Percentiles rank a stretch among this genome's conserved stretches.
Evolutionary conservation across 2,329 filamentous ascomycete genomes (phyloP).

Genomic region (Pyrenochaeta sp.): DNA sequence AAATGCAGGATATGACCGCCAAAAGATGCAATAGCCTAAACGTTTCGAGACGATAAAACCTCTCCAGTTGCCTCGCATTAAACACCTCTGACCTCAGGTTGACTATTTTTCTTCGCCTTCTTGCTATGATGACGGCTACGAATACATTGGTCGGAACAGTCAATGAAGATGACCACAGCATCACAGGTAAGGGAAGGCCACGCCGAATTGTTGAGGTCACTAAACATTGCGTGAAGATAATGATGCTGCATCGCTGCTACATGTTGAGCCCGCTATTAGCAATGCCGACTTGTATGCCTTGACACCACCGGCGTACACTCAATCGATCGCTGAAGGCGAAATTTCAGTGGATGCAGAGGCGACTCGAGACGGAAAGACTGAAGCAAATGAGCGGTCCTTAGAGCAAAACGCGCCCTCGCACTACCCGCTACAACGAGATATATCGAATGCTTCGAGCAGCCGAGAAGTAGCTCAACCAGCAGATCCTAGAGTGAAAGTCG

Average conservation of each 20-base stretch:
- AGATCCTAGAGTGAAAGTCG: background rate
- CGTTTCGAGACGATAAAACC: too few relatives aligned
- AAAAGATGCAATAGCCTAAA: too few relatives aligned
- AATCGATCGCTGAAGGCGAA: constrained; percentile 18
- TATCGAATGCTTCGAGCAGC: background rate
- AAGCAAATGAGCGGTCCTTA: background rate
- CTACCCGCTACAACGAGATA: background rate
- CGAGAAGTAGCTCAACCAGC: background rate
- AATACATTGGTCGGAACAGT: background rate
- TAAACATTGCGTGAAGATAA: background rate
- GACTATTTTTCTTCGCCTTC: too few relatives aligned
- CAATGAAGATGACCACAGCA: background rate
- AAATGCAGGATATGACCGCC: background rate
- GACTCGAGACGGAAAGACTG: constrained; percentile 15
- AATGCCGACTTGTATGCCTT: constrained; percentile 29
- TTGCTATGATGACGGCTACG: background rate
- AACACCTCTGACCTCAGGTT: background rate
- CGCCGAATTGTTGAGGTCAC: background rate
- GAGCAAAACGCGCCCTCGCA: background rate
- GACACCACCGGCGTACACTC: constrained; percentile 30
- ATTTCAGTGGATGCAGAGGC: constrained; percentile 26
- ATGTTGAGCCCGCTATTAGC: constrained; percentile 6
- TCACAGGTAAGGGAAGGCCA: background rate
- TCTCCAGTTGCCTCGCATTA: background rate
- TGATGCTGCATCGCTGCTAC: background rate